A percentile compares a stretch with the other conserved stretches of the same genome.
Conservation (phyloP, 1,139 yeast genomes). For the Tardiomyces blankii region DNA sequence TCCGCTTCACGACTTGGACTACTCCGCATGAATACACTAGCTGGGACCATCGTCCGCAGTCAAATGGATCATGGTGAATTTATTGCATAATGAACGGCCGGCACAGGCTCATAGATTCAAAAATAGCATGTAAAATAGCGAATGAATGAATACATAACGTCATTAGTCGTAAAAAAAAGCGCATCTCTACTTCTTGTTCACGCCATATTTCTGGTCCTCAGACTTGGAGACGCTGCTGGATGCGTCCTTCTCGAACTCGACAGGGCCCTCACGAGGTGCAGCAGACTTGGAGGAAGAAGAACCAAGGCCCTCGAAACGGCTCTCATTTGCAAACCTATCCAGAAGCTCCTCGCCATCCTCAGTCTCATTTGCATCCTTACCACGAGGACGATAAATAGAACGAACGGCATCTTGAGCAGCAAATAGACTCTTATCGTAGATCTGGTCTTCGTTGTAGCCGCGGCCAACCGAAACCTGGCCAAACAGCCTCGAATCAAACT, state of each 20-base stretch:
- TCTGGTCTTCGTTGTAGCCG: conserved; percentile 35
- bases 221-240: not conserved
- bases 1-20: no score
- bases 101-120: conserved; percentile 6
- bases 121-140: conserved; percentile 8
- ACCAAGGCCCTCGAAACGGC: conserved; percentile 27
- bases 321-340: conserved; percentile 23
- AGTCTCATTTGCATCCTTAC: conserved; percentile 14
- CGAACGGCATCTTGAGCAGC: conserved; percentile 39
- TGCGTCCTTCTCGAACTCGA: conserved; percentile 39
- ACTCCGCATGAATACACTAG: no score
- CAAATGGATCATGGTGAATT: no score
- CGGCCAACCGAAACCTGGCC: conserved; percentile 30
- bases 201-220: not conserved
- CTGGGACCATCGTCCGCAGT: no score
- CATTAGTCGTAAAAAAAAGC: not conserved
- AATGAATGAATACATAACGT: conserved; percentile 7
- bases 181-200: not conserved
- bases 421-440: conserved; percentile 48
- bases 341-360: conserved; percentile 23
- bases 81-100: no score
- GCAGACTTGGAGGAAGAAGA: conserved; percentile 14
- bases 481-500: conserved; percentile 46
- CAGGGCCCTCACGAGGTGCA: conserved; percentile 33
- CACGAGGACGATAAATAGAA: conserved; percentile 36